Evolutionary conservation across 225 moss, liverwort and hornwort species (phyloP).

Genomic region (Physcomitrellopsis africana): DNA sequence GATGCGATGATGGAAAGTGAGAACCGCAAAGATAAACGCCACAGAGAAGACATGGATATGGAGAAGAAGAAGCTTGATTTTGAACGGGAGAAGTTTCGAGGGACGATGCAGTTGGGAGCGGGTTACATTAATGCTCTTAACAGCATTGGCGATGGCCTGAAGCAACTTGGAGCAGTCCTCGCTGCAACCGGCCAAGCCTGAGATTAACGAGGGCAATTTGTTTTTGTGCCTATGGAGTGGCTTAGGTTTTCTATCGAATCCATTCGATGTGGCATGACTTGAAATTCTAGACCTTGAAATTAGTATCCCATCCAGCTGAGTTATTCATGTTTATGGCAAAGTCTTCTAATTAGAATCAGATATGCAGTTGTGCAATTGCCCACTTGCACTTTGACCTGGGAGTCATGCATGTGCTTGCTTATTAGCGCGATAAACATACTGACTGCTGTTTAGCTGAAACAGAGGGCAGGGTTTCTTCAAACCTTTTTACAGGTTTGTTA

Average conservation of each 20-base stretch:
- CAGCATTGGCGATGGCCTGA: constrained; percentile 70
- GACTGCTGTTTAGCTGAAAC: constrained; percentile 26
- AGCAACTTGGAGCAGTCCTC: constrained; percentile 61
- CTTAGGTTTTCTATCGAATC: constrained; percentile 8
- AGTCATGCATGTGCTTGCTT: constrained; percentile 8
- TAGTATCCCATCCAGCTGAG: constrained; percentile 18
- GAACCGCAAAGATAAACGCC: constrained; percentile 79
- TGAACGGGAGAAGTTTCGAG: constrained; percentile 57
- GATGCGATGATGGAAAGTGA: constrained; percentile 77
- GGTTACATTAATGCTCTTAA: constrained; percentile 73
- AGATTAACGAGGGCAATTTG: constrained; percentile 2
- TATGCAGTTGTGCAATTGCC: neutral
- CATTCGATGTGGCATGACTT: neutral
- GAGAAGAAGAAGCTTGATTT: constrained; percentile 60
- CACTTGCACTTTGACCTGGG: constrained; percentile 22
- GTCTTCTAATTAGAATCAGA: constrained; percentile 8
- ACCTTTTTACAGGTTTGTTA: constrained; percentile 32
- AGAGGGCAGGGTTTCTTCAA: constrained; percentile 20
- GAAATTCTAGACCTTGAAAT: neutral
- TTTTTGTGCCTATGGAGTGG: neutral
- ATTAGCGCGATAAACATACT: constrained; percentile 25
- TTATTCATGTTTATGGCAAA: constrained; percentile 14
- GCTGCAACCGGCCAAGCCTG: constrained; percentile 42
- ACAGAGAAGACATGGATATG: constrained; percentile 70
- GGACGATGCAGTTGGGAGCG: constrained; percentile 64